Conservation (phyloP, 1,284 basidiomycete species). For the Cryptococcus sp. region DNA sequence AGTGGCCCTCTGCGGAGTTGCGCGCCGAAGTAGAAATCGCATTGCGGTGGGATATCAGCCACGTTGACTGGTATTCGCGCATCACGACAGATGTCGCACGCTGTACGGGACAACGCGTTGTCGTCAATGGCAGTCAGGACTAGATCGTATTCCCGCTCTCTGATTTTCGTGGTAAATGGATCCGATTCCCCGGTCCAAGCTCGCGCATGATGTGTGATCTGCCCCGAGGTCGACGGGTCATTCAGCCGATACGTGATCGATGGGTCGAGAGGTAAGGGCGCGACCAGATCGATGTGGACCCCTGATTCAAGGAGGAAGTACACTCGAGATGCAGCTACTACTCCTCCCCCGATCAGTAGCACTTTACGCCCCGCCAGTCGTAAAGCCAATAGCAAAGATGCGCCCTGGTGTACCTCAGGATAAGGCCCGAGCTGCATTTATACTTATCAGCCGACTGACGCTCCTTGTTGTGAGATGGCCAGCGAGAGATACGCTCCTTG, state of each 20-base stretch:
- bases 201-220: conserved; percentile 72
- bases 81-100: conserved; percentile 71
- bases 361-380: conserved; percentile 56
- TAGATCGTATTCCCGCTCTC: conserved; percentile 66
- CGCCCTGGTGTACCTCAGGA: conserved; percentile 44
- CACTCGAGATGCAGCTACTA: conserved; percentile 59
- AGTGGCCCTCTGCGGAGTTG: conserved; percentile 87
- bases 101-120: conserved; percentile 64
- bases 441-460: background rate
- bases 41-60: conserved; percentile 90
- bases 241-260: conserved; percentile 53
- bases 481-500: background rate
- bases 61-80: conserved; percentile 86
- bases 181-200: conserved; percentile 61
- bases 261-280: conserved; percentile 56
- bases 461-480: background rate
- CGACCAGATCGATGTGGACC: conserved; percentile 53
- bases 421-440: conserved; percentile 9
- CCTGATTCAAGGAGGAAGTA: conserved; percentile 55
- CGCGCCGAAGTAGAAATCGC: conserved; percentile 98
- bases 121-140: conserved; percentile 94
- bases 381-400: conserved; percentile 58
- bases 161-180: background rate
- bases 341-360: conserved; percentile 60
- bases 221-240: conserved; percentile 51